These are phyloP conservation scores for Trichoderma oligosporum DNA, from an alignment of 2,329 filamentous ascomycete genomes.

Conservation along the genomic window DNA sequence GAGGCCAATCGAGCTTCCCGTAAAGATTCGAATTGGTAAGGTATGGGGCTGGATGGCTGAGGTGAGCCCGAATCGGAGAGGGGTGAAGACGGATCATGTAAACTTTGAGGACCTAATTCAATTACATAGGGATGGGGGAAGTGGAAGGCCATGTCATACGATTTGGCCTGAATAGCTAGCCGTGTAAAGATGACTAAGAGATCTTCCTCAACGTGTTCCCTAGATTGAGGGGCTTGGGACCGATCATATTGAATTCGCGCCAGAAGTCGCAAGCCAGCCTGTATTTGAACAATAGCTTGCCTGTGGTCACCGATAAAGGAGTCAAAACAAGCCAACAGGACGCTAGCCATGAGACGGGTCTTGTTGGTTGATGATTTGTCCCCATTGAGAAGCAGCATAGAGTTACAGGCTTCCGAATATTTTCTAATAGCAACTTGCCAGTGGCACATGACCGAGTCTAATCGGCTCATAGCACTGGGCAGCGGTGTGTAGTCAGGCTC, in stretches of 20 bases:
- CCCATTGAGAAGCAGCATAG: conserved; percentile 44
- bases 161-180: conserved; percentile 62
- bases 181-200: conserved; percentile 61
- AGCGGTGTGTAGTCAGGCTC: conserved; percentile 42
- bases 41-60: conserved; percentile 28
- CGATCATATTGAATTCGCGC: conserved; percentile 42
- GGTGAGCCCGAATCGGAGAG: conserved; percentile 43
- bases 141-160: conserved; percentile 66
- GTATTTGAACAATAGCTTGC: conserved; percentile 59
- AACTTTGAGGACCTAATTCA: conserved; percentile 37
- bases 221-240: conserved; percentile 23
- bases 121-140: conserved; percentile 61
- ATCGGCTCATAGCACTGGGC: conserved; percentile 18
- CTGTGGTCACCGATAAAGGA: conserved; percentile 62
- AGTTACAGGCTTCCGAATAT: conserved; percentile 54
- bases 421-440: conserved; percentile 59
- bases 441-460: conserved; percentile 44
- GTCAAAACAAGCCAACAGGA: conserved; percentile 65
- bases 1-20: conserved; percentile 55
- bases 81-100: conserved; percentile 28
- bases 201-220: conserved; percentile 54
- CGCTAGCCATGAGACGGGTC: conserved; percentile 59
- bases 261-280: conserved; percentile 53
- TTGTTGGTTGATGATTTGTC: conserved; percentile 46
- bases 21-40: conserved; percentile 43